phyloP scores from a whole-genome alignment of 108 stramenopile species.

The Nitzschia palea region DNA sequence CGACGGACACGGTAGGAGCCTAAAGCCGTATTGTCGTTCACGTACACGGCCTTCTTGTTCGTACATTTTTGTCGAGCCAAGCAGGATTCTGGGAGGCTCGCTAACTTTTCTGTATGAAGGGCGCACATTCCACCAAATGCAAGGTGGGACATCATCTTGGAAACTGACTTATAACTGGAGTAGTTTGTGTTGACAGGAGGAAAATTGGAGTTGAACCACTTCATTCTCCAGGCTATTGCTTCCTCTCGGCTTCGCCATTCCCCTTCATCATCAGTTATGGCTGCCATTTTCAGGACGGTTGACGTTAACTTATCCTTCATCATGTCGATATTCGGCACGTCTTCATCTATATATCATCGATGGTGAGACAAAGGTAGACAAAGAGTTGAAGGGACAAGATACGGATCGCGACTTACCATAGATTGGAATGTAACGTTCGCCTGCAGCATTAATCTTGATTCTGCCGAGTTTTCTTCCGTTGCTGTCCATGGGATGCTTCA shows the following conservation, averaged over 20 bases:
- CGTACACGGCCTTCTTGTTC: not conserved
- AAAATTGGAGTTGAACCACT: slow-evolving; percentile 13
- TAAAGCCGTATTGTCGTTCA: not conserved
- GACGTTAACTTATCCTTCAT: not conserved
- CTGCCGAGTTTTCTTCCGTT: not conserved
- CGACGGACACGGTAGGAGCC: slow-evolving; percentile 4
- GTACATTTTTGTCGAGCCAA: not conserved
- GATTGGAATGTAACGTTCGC: not conserved
- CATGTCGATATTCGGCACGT: not conserved
- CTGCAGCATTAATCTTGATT: not conserved
- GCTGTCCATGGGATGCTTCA: slow-evolving; percentile 5
- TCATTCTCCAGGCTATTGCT: not conserved
- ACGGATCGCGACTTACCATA: slow-evolving; percentile 8
- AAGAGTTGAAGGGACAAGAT: too few species aligned
- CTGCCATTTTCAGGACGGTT: not conserved
- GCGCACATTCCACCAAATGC: not conserved
- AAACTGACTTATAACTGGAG: not conserved
- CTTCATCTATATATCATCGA: slow-evolving; percentile 1
- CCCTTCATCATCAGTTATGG: slow-evolving; percentile 5
- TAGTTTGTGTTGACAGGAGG: slow-evolving; percentile 9
- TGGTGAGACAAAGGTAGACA: not conserved
- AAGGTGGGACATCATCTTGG: not conserved
- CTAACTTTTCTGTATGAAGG: slow-evolving; percentile 2
- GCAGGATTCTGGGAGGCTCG: not conserved
- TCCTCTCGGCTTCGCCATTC: not conserved